phyloP scores from a whole-genome alignment of 169 alveolate genomes.

The Eimeria acervulina region DNA sequence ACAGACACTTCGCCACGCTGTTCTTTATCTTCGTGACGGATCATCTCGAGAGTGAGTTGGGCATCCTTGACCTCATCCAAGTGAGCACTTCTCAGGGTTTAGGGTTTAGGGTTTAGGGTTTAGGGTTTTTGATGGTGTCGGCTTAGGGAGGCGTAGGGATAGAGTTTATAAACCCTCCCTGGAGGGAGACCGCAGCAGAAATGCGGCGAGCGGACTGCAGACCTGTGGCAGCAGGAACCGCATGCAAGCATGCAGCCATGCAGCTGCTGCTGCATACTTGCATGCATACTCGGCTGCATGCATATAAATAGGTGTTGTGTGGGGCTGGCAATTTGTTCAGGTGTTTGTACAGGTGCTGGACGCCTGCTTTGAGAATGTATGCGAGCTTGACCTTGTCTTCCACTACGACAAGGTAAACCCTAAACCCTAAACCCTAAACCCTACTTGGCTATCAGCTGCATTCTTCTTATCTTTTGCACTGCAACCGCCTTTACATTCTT shows the following conservation, averaged over 20 bases:
- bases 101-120: slow-evolving; percentile 8
- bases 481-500: too few relatives aligned
- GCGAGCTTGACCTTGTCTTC: slow-evolving; percentile 95
- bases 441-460: not conserved
- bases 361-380: slow-evolving; percentile 93
- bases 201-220: too few relatives aligned
- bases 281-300: too few relatives aligned
- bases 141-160: too few relatives aligned
- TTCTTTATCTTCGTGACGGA: slow-evolving; percentile 93
- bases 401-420: slow-evolving; percentile 92
- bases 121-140: not conserved
- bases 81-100: slow-evolving; percentile 47
- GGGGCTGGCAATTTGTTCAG: not conserved
- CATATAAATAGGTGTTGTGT: not conserved
- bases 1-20: slow-evolving; percentile 95
- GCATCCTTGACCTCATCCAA: slow-evolving; percentile 93
- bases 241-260: not conserved
- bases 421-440: not conserved
- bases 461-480: too few relatives aligned
- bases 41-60: slow-evolving; percentile 94
- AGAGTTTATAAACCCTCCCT: too few relatives aligned
- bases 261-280: too few relatives aligned
- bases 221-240: too few relatives aligned
- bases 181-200: too few relatives aligned
- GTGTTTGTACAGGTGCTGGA: slow-evolving; percentile 91